phyloP scores from a whole-genome alignment of 371 early-diverging fungal genomes.

The Syncephalastrum contaminatum region DNA sequence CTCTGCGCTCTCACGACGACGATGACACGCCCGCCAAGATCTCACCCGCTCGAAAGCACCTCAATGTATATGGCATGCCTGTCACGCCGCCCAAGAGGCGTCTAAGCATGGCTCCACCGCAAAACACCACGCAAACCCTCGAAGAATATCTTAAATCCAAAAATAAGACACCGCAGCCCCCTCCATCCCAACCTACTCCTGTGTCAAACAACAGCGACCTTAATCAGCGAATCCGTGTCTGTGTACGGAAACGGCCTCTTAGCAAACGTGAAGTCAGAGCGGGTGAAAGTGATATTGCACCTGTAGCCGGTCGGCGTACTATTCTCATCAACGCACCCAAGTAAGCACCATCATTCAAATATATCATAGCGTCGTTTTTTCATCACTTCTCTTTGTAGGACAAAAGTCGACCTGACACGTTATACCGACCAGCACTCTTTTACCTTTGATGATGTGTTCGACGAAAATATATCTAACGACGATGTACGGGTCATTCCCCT shows the following conservation, averaged over 20 bases:
- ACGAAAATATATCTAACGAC: constrained; percentile 73
- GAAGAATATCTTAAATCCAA: constrained; percentile 17
- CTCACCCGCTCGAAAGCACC: no score
- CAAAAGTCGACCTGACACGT: constrained; percentile 92
- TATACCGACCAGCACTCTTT: constrained; percentile 95
- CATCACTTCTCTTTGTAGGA: constrained; percentile 37
- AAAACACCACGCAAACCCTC: constrained; percentile 7
- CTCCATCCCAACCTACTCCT: constrained; percentile 2
- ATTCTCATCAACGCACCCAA: constrained; percentile 89
- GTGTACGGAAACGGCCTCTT: constrained; percentile 95
- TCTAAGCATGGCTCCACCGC: constrained; percentile 11
- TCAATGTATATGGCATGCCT: constrained; percentile 23
- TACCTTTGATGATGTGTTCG: constrained; percentile 97
- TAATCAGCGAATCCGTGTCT: constrained; percentile 88
- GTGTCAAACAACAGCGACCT: constrained; percentile 37
- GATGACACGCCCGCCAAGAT: constrained; percentile 2
- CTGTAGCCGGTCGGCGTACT: constrained; percentile 60
- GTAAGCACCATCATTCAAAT: constrained; percentile 40
- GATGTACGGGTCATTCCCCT: constrained; percentile 45
- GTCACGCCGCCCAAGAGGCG: constrained; percentile 11
- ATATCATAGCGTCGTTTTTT: neutral
- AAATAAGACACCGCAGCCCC: neutral
- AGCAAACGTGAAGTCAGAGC: constrained; percentile 74
- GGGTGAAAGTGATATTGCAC: constrained; percentile 84
- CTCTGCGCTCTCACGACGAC: neutral